These are phyloP conservation scores for Tillandsia fasciculata DNA, from an alignment of 176 grass and related monocot species.

Conservation along the genomic window DNA sequence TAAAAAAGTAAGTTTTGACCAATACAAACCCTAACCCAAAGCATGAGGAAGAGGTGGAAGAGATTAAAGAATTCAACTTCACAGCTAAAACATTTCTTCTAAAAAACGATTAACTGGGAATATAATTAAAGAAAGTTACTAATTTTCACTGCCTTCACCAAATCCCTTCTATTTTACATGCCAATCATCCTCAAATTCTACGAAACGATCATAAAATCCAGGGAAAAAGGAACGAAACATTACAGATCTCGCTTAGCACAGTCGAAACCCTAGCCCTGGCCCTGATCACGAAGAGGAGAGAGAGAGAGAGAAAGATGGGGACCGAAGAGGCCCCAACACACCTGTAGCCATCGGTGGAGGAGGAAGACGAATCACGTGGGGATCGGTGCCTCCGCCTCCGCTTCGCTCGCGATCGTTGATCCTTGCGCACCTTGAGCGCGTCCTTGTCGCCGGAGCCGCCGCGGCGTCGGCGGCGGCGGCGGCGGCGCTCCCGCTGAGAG, in stretches of 20 bases:
- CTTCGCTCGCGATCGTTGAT: constrained; percentile 31
- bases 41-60: neutral
- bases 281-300: neutral
- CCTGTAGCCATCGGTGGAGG: constrained; percentile 38
- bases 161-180: no score
- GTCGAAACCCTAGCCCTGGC: neutral
- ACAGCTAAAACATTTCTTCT: no score
- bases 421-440: constrained; percentile 50
- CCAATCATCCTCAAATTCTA: neutral
- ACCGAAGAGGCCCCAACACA: neutral
- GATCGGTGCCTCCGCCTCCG: constrained; percentile 15
- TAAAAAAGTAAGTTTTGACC: no score
- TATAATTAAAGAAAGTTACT: no score
- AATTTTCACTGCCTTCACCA: no score
- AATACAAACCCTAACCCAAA: constrained; percentile 17
- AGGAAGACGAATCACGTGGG: neutral
- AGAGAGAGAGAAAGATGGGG: neutral
- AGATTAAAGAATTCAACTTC: no score
- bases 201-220: neutral
- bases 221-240: neutral
- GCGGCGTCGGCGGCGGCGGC: constrained; percentile 12
- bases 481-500: constrained; percentile 29
- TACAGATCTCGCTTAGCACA: neutral
- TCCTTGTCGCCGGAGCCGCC: constrained; percentile 7
- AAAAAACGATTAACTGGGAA: no score